phyloP scores from a whole-genome alignment of 805 yeast genomes.

The Jamesozyma rosinii region DNA sequence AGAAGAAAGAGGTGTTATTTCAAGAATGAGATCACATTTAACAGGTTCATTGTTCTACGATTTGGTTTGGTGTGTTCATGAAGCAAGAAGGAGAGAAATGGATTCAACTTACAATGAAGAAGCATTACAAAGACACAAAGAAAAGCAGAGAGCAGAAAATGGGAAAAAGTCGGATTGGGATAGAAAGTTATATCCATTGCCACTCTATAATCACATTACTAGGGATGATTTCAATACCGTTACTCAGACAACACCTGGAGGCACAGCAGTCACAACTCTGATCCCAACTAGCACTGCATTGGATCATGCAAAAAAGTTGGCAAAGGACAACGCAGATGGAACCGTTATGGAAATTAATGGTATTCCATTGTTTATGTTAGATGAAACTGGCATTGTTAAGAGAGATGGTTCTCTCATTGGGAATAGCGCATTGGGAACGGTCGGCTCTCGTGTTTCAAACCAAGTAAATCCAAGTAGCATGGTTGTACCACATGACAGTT shows the following conservation, averaged over 20 bases:
- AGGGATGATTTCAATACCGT: slow-evolving; percentile 81
- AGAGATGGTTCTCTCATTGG: slow-evolving; percentile 1
- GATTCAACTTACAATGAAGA: slow-evolving; percentile 32
- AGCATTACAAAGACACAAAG: slow-evolving; percentile 23
- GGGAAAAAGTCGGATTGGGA: slow-evolving; percentile 10
- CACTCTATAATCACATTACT: slow-evolving; percentile 83
- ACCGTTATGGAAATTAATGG: slow-evolving; percentile 52
- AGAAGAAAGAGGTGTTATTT: slow-evolving; percentile 63
- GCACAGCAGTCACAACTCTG: slow-evolving; percentile 81
- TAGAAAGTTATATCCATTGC: slow-evolving; percentile 59
- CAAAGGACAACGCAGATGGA: slow-evolving; percentile 15
- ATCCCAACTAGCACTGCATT: slow-evolving; percentile 80
- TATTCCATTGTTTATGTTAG: slow-evolving; percentile 61
- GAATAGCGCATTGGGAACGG: background rate
- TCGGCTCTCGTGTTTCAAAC: background rate
- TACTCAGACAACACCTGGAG: slow-evolving; percentile 82
- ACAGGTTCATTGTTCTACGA: slow-evolving; percentile 88
- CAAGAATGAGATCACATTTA: slow-evolving; percentile 83
- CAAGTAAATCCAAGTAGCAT: background rate
- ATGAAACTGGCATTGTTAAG: slow-evolving; percentile 65
- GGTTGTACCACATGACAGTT: background rate
- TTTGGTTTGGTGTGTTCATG: slow-evolving; percentile 89
- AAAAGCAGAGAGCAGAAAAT: slow-evolving; percentile 25
- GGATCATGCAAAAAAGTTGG: slow-evolving; percentile 28
- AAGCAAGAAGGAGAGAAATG: slow-evolving; percentile 67